Percentiles rank a stretch among this genome's conserved stretches.
phyloP scores from a whole-genome alignment of 306 rosid genomes.

The Corylus avellana region DNA sequence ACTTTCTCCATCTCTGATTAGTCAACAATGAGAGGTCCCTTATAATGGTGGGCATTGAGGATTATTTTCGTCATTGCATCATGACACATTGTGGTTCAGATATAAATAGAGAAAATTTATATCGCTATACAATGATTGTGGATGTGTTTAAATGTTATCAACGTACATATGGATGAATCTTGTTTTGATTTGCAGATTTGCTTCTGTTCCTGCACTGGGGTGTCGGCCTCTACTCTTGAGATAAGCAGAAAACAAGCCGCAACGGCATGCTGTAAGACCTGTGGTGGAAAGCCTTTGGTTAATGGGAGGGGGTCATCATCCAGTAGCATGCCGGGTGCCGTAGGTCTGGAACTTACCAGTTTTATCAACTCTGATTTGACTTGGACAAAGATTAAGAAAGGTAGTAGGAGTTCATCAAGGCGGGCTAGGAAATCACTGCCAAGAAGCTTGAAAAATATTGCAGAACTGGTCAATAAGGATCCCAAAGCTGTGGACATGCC shows the following conservation, averaged over 20 bases:
- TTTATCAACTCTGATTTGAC: conserved; percentile 6
- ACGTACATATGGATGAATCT: neutral
- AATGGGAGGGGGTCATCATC: conserved; percentile 1
- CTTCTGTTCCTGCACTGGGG: conserved; percentile 12
- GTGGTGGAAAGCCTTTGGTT: conserved; percentile 9
- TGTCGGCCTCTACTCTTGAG: neutral
- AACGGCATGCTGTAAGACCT: neutral
- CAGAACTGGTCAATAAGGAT: conserved; percentile 5
- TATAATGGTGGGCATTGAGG: conserved; percentile 10
- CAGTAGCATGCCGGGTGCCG: conserved; percentile 4
- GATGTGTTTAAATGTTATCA: conserved; percentile 5
- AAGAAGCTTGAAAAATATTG: neutral
- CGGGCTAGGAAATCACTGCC: conserved; percentile 3
- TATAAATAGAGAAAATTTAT: neutral
- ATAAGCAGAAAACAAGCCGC: neutral
- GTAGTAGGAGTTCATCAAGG: conserved; percentile 8
- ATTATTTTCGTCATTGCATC: conserved; percentile 2
- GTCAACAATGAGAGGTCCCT: conserved; percentile 6
- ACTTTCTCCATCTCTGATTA: conserved; percentile 8
- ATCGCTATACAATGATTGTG: neutral
- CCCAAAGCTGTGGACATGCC: conserved; percentile 9
- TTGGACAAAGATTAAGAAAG: neutral
- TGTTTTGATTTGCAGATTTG: conserved; percentile 6
- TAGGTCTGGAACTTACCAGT: conserved; percentile 8
- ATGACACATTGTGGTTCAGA: neutral